These are phyloP conservation scores for Arthrocladium fulminans DNA, from an alignment of 2,329 filamentous ascomycete species.

Conservation along the genomic window DNA sequence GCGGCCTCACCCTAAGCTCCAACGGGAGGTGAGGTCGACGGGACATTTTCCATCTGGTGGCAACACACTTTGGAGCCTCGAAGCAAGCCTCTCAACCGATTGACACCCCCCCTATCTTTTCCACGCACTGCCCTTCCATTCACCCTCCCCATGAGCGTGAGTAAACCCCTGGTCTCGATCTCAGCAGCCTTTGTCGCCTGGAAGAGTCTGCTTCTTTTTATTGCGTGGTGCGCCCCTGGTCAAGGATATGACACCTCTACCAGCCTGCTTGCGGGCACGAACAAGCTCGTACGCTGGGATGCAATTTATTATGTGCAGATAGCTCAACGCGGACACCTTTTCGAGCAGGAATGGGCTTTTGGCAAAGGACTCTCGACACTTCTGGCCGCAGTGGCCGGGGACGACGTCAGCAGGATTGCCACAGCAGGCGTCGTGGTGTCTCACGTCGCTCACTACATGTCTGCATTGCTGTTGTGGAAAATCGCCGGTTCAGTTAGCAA, in stretches of 20 bases:
- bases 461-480: conserved; percentile 57
- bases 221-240: conserved; percentile 45
- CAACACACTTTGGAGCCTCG: no score
- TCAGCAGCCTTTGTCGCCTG: conserved; percentile 40
- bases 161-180: background rate
- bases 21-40: no score
- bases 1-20: no score
- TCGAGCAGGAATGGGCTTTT: conserved; percentile 61
- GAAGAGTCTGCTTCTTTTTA: conserved; percentile 47
- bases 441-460: conserved; percentile 65
- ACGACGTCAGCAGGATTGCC: conserved; percentile 13
- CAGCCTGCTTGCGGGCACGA: conserved; percentile 35
- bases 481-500: conserved; percentile 9
- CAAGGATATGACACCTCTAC: conserved; percentile 57
- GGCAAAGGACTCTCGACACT: conserved; percentile 41
- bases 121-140: no score
- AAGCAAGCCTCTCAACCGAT: no score
- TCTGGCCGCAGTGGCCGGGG: background rate
- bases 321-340: conserved; percentile 46
- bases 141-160: no score
- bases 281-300: conserved; percentile 51
- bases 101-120: no score
- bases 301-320: conserved; percentile 51
- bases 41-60: no score
- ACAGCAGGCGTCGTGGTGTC: conserved; percentile 58